Evolutionary conservation across 2,329 filamentous ascomycete species (phyloP).

Genomic region (Alternaria ventricosa): DNA sequence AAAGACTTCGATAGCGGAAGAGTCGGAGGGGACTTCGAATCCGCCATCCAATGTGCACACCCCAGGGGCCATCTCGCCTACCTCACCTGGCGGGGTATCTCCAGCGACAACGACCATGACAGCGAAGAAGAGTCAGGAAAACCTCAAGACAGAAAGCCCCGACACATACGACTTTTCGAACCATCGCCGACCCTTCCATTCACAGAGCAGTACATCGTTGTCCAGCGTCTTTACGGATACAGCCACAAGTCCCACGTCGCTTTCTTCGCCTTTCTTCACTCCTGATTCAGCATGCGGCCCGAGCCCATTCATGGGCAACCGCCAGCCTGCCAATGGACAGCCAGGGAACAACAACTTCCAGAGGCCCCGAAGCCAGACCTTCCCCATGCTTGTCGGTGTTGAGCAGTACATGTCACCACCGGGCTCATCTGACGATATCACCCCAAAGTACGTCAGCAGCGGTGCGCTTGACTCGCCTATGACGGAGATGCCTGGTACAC

Average conservation of each 20-base stretch:
- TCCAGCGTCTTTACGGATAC: slow-evolving; percentile 72
- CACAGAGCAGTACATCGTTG: slow-evolving; percentile 70
- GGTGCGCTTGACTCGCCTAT: slow-evolving; percentile 60
- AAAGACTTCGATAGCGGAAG: slow-evolving; percentile 66
- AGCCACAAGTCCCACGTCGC: slow-evolving; percentile 73
- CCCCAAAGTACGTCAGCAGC: slow-evolving; percentile 60
- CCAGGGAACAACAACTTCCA: slow-evolving; percentile 65
- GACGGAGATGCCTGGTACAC: slow-evolving; percentile 51
- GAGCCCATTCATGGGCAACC: slow-evolving; percentile 67
- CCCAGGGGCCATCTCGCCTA: slow-evolving; percentile 72
- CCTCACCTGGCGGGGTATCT: slow-evolving; percentile 72
- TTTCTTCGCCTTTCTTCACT: slow-evolving; percentile 78
- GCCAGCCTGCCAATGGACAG: slow-evolving; percentile 56
- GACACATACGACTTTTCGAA: slow-evolving; percentile 66
- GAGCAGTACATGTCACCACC: slow-evolving; percentile 63
- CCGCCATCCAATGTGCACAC: slow-evolving; percentile 66
- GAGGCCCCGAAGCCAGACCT: slow-evolving; percentile 85
- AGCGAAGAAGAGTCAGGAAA: slow-evolving; percentile 72
- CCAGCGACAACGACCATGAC: slow-evolving; percentile 70
- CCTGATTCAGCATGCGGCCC: slow-evolving; percentile 70
- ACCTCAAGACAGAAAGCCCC: slow-evolving; percentile 63
- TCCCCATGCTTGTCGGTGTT: slow-evolving; percentile 71
- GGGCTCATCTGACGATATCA: slow-evolving; percentile 60
- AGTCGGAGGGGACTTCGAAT: slow-evolving; percentile 69
- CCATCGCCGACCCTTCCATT: slow-evolving; percentile 69